Percentiles rank a stretch among this genome's conserved stretches.
These are phyloP conservation scores for Gastrolobium villosum DNA, from an alignment of 306 rosid species.

Conservation along the genomic window DNA sequence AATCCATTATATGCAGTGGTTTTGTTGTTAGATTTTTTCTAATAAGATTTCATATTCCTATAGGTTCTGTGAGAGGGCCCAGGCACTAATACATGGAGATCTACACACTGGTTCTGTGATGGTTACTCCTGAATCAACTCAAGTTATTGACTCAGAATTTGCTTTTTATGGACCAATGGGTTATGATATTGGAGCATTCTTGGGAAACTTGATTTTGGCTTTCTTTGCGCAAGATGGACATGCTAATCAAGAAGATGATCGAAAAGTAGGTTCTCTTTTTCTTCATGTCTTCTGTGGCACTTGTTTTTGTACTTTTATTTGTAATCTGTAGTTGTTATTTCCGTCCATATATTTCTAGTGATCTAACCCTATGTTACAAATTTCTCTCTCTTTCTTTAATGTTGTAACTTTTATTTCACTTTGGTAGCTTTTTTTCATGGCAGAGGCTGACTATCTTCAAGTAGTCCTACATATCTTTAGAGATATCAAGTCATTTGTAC, in stretches of 20 bases:
- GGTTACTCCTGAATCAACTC: slow-evolving; percentile 78
- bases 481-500: slow-evolving; percentile 21
- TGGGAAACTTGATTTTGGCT: slow-evolving; percentile 83
- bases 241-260: slow-evolving; percentile 59
- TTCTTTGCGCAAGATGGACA: slow-evolving; percentile 88
- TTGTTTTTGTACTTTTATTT: background rate
- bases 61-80: slow-evolving; percentile 79
- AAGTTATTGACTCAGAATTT: slow-evolving; percentile 87
- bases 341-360: slow-evolving; percentile 21
- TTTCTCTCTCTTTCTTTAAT: background rate
- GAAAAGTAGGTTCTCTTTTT: slow-evolving; percentile 56
- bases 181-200: slow-evolving; percentile 78
- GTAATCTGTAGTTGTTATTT: slow-evolving; percentile 17
- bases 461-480: slow-evolving; percentile 5
- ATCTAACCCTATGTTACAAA: slow-evolving; percentile 1
- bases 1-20: background rate
- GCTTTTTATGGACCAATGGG: slow-evolving; percentile 92
- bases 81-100: slow-evolving; percentile 85
- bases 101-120: slow-evolving; percentile 83
- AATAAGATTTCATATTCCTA: slow-evolving; percentile 11
- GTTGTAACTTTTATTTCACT: slow-evolving; percentile 16
- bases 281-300: slow-evolving; percentile 9
- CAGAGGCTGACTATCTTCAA: background rate
- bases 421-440: background rate
- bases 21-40: slow-evolving; percentile 9